Evolutionary conservation across 2,329 filamentous ascomycete species (phyloP), one percentile per base, ranked within the genome.

Genomic region (Akanthomyces lecanii): DNA sequence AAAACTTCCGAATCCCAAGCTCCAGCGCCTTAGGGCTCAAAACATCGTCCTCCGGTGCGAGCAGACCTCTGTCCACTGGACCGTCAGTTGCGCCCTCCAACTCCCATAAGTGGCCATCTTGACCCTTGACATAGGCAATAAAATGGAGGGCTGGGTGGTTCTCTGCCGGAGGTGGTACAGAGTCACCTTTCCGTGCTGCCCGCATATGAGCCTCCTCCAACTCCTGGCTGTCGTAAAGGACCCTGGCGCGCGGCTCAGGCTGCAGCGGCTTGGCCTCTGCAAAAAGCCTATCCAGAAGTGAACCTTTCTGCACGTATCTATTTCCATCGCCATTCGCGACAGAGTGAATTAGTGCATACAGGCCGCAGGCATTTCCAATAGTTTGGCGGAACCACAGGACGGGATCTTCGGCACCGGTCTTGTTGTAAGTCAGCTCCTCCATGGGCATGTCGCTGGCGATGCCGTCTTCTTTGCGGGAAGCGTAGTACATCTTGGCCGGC

Each of bases 341-440:
- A 18, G 84, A 85, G 73, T 96, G 91, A 10, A 96, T 74, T 5
- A 95, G 79, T 0, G 87, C 91, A 70, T 92, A 92, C 25, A 93
- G 82, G 0, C 91, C 91, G 71, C 91, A 96, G 0, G 91, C 89
- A 72, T 95, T 89, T 63, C 86, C 84, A 69, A 96, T 95, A 0
- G 90, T 95, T 75, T 96, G 91, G 71, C 88, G 88, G 77, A 92
- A 95, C 91, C 91, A 96, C 21, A 91, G 78, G 0, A 93, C 85
- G 7, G 89, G 84, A 12, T 62, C 57, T 68, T 93, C 89, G 0
- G 70, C 68, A 2, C 75, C 75, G 8, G 67, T 66, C 25, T 71
- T 70, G 40, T 71, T 63, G 66, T 78, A 78, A 1, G 72, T 72
- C 36, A 72, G 42, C 11, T 69, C 66, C 5, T 71, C 59, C 14